phyloP scores from a whole-genome alignment of 1,139 yeast species.

The Candida tunisiensis region DNA sequence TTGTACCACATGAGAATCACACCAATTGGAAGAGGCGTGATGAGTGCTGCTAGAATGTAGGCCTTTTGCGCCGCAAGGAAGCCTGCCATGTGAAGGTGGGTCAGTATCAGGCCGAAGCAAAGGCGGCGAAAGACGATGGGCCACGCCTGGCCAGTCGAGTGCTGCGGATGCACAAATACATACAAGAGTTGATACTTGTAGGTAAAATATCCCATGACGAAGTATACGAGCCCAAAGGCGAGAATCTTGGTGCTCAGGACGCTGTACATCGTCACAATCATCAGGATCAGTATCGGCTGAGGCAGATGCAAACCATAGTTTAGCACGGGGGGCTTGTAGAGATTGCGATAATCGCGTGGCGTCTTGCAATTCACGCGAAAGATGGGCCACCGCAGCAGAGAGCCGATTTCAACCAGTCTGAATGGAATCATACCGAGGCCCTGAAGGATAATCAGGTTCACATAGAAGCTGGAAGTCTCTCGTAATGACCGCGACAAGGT shows the following conservation, averaged over 20 bases:
- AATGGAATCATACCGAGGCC: slow-evolving; percentile 80
- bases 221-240: slow-evolving; percentile 57
- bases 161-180: slow-evolving; percentile 75
- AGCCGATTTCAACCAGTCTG: slow-evolving; percentile 52
- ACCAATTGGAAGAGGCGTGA: slow-evolving; percentile 59
- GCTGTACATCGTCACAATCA: slow-evolving; percentile 62
- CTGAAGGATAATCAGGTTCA: slow-evolving; percentile 65
- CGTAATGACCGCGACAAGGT: slow-evolving; percentile 58
- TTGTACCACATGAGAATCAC: slow-evolving; percentile 60
- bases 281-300: slow-evolving; percentile 59
- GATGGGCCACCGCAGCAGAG: slow-evolving; percentile 41
- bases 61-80: slow-evolving; percentile 69
- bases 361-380: slow-evolving; percentile 42
- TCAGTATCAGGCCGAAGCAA: slow-evolving; percentile 49
- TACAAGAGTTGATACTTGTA: slow-evolving; percentile 69
- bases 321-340: slow-evolving; percentile 62
- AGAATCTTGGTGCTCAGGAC: slow-evolving; percentile 57
- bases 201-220: slow-evolving; percentile 57
- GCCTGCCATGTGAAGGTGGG: slow-evolving; percentile 88
- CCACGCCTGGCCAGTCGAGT: slow-evolving; percentile 83
- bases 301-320: slow-evolving; percentile 73
- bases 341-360: slow-evolving; percentile 51
- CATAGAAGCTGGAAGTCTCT: slow-evolving; percentile 60
- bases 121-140: slow-evolving; percentile 63
- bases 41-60: slow-evolving; percentile 49